Conservation (phyloP, 257 asterid genomes). For the Penstemon eatonii region DNA sequence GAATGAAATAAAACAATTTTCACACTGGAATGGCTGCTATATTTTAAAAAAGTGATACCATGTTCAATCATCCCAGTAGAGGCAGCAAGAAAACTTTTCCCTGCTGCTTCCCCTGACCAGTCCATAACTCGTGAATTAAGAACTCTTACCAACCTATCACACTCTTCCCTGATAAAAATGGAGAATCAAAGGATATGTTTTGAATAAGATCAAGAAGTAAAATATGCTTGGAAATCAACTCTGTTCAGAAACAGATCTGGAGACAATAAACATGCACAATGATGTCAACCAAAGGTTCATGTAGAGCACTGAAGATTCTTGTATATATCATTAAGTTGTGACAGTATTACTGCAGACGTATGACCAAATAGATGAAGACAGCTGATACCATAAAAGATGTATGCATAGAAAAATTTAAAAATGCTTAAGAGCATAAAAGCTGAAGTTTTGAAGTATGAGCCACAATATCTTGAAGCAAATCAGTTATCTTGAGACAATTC, state of each 20-base stretch:
- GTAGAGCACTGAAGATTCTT: constrained; percentile 9
- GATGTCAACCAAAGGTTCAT: constrained; percentile 22
- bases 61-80: constrained; percentile 33
- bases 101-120: constrained; percentile 41
- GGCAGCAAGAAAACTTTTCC: constrained; percentile 32
- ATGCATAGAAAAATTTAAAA: not conserved
- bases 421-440: constrained; percentile 4
- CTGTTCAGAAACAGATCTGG: constrained; percentile 1
- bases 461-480: not conserved
- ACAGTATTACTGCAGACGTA: constrained; percentile 16
- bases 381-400: constrained; percentile 2
- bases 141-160: constrained; percentile 57
- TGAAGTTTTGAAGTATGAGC: constrained; percentile 5
- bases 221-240: constrained; percentile 14
- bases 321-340: constrained; percentile 7
- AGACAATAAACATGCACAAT: constrained; percentile 1
- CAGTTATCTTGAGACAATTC: not conserved
- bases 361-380: constrained; percentile 18
- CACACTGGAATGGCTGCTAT: not conserved
- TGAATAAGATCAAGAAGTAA: not conserved
- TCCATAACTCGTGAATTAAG: constrained; percentile 70
- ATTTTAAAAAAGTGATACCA: constrained; percentile 39
- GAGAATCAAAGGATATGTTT: constrained; percentile 20
- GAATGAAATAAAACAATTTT: constrained; percentile 17
- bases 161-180: constrained; percentile 62